phyloP scores from a whole-genome alignment of 176 grass and related monocot species.

The Avena eriantha region DNA sequence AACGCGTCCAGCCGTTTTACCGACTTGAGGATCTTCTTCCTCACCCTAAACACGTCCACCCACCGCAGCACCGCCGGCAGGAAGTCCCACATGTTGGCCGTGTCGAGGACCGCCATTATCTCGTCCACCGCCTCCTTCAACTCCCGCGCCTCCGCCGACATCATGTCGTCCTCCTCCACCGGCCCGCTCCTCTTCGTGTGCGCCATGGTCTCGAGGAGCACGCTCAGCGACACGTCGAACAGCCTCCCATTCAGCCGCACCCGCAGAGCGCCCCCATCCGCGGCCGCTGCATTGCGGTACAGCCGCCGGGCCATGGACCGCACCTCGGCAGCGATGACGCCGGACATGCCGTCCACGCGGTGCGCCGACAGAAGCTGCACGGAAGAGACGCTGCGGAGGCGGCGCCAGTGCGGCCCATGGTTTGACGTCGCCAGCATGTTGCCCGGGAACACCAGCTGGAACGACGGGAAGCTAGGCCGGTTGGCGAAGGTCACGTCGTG shows the following conservation, averaged over 20 bases:
- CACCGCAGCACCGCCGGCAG: slow-evolving; percentile 57
- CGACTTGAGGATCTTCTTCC: slow-evolving; percentile 10
- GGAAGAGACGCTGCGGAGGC: slow-evolving; percentile 52
- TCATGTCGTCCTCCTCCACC: slow-evolving; percentile 38
- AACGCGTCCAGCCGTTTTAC: too few relatives aligned
- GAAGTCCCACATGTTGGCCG: slow-evolving; percentile 63
- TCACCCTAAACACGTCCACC: slow-evolving; percentile 50
- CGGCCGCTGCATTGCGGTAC: not conserved
- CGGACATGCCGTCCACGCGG: slow-evolving; percentile 39
- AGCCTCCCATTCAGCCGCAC: slow-evolving; percentile 60
- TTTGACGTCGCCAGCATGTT: too few relatives aligned
- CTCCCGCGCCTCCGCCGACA: slow-evolving; percentile 45
- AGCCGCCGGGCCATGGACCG: slow-evolving; percentile 48
- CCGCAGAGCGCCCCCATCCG: not conserved
- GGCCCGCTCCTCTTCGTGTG: slow-evolving; percentile 45
- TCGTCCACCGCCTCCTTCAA: slow-evolving; percentile 53
- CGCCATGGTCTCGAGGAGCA: slow-evolving; percentile 64
- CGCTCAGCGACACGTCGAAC: slow-evolving; percentile 59
- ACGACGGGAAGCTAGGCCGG: slow-evolving; percentile 47
- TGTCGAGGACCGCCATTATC: slow-evolving; percentile 8
- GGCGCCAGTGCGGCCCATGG: too few relatives aligned
- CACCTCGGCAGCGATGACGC: slow-evolving; percentile 41
- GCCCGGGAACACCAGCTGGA: too few relatives aligned
- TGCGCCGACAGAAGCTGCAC: slow-evolving; percentile 1
- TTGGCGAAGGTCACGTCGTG: slow-evolving; percentile 44